A percentile compares a stretch with the other conserved stretches of the same genome.
phyloP scores from a whole-genome alignment of 2,329 filamentous ascomycete genomes.

The Ramularia collo-cygni region DNA sequence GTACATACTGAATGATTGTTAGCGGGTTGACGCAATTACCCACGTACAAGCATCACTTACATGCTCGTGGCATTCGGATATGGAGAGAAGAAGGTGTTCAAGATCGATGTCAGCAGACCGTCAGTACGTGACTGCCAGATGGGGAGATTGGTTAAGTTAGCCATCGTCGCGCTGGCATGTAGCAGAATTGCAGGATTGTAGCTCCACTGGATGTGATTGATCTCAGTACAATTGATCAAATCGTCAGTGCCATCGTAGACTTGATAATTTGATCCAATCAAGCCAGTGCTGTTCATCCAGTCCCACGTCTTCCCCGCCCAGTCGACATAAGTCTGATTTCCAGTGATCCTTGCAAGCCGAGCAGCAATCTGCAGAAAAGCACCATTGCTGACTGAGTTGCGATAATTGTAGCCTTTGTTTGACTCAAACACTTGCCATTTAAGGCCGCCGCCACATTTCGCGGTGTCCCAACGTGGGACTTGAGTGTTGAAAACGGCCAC shows the following conservation, averaged over 20 bases:
- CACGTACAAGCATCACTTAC: conserved; percentile 10
- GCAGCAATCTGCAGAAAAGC: conserved; percentile 54
- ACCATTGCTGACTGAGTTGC: conserved; percentile 54
- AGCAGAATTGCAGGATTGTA: conserved; percentile 53
- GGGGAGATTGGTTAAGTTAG: conserved; percentile 42
- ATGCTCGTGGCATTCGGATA: conserved; percentile 45
- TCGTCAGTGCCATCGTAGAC: conserved; percentile 52
- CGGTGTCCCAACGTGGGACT: conserved; percentile 60
- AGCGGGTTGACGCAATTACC: too few relatives aligned
- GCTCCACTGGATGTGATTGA: conserved; percentile 50
- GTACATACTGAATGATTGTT: conserved; percentile 39
- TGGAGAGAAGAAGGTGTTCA: conserved; percentile 49
- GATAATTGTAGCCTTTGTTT: conserved; percentile 59
- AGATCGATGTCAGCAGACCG: conserved; percentile 50
- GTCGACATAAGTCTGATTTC: conserved; percentile 68
- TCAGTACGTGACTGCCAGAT: conserved; percentile 53
- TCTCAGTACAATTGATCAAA: conserved; percentile 43
- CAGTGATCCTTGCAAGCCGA: conserved; percentile 69
- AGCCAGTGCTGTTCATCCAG: conserved; percentile 43
- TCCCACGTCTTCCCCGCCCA: conserved; percentile 67
- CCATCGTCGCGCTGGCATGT: conserved; percentile 51
- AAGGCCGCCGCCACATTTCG: conserved; percentile 64
- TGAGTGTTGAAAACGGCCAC: conserved; percentile 79
- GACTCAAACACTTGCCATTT: conserved; percentile 81
- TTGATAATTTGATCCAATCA: conserved; percentile 45